Percentiles rank a stretch among this genome's conserved stretches.
Conservation (phyloP, 441 rosid genomes). For the Erysimum pusillum region DNA sequence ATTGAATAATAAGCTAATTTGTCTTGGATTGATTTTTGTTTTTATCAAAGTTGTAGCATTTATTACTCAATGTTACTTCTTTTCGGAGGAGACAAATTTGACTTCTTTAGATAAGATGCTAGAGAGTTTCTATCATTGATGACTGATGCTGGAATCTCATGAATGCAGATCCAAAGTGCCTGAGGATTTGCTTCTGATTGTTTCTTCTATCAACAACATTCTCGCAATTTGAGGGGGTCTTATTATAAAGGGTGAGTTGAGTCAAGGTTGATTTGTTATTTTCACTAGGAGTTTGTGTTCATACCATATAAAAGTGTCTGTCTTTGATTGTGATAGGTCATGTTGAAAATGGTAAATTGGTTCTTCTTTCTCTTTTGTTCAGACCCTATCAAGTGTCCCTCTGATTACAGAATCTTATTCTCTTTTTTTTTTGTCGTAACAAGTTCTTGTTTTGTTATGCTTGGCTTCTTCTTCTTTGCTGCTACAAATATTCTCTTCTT, state of each 20-base stretch:
- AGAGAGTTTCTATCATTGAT: not conserved
- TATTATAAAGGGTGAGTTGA: conserved; percentile 8
- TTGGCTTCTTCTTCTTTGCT: conserved; percentile 36
- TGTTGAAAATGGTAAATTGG: conserved; percentile 43
- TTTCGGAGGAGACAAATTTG: conserved; percentile 4
- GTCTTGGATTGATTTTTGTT: conserved; percentile 1
- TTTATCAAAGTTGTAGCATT: conserved; percentile 15
- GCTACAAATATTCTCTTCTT: conserved; percentile 26
- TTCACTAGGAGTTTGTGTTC: conserved; percentile 27
- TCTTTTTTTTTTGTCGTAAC: conserved; percentile 33
- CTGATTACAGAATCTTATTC: conserved; percentile 39
- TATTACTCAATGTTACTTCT: conserved; percentile 4
- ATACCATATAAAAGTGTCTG: conserved; percentile 26
- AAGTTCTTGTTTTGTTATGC: conserved; percentile 42
- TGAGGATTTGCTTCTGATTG: not conserved
- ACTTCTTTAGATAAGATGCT: not conserved
- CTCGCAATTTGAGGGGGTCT: not conserved
- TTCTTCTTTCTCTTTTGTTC: conserved; percentile 41
- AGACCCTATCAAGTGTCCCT: conserved; percentile 43
- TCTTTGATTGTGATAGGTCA: conserved; percentile 58
- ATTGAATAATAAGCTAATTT: conserved; percentile 24
- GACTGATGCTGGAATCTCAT: conserved; percentile 26
- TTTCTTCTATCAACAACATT: not conserved
- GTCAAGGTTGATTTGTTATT: conserved; percentile 15
- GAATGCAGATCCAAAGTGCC: conserved; percentile 32